Percentiles rank a stretch among this genome's conserved stretches.
phyloP scores from a whole-genome alignment of 2,329 filamentous ascomycete genomes.

The Paramyrothecium roridum region DNA sequence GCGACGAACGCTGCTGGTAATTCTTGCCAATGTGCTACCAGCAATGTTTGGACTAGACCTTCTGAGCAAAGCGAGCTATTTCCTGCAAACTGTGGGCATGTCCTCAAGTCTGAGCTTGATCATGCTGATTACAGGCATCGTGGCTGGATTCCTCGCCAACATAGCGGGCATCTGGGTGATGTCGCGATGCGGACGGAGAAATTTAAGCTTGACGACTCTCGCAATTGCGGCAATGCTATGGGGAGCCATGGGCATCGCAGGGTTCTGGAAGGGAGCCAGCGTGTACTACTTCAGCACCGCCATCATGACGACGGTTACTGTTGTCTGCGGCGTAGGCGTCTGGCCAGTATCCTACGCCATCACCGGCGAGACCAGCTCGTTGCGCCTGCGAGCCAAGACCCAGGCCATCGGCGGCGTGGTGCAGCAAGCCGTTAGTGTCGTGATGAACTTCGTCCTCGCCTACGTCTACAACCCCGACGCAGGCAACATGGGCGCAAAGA shows the following conservation, averaged over 20 bases:
- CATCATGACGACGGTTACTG: conserved; percentile 35
- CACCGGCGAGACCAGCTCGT: conserved; percentile 22
- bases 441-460: conserved; percentile 17
- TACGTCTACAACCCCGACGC: conserved; percentile 25
- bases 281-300: conserved; percentile 3
- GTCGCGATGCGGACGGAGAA: conserved; percentile 35
- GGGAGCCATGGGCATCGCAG: conserved; percentile 37
- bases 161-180: conserved; percentile 40
- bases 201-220: conserved; percentile 33
- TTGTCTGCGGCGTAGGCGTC: conserved; percentile 34
- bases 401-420: conserved; percentile 38
- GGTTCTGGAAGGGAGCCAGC: neutral
- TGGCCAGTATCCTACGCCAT: conserved; percentile 40
- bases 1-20: conserved; percentile 31
- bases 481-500: conserved; percentile 34
- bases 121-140: conserved; percentile 42
- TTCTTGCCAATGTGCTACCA: conserved; percentile 35
- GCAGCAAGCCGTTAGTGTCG: conserved; percentile 31
- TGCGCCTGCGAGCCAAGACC: conserved; percentile 15
- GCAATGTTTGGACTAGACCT: conserved; percentile 40
- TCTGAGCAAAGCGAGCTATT: conserved; percentile 36
- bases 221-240: conserved; percentile 31
- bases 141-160: conserved; percentile 42
- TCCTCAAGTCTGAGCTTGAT: conserved; percentile 29
- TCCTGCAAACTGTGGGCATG: conserved; percentile 27